A percentile compares a stretch with the other conserved stretches of the same genome.
Conservation (phyloP, 164 flowering plant genomes). For the Vitis rotundifolia region DNA sequence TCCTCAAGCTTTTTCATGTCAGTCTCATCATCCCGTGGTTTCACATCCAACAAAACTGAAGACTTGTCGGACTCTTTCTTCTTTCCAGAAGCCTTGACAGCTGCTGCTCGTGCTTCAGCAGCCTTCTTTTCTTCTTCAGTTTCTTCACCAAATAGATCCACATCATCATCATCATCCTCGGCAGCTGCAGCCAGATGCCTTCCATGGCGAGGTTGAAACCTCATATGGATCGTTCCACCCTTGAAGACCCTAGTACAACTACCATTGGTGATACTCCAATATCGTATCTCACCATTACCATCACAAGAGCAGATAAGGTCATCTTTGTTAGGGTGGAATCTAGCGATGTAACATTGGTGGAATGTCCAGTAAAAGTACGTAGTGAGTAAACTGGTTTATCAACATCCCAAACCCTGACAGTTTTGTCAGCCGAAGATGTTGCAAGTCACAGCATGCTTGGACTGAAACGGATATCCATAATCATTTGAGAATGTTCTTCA, state of each 20-base stretch:
- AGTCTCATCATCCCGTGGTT: conserved; percentile 96
- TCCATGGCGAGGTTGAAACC: conserved; percentile 75
- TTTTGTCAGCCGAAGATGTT: conserved; percentile 77
- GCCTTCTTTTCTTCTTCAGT: conserved; percentile 98
- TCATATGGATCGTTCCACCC: conserved; percentile 64
- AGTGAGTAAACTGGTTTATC: conserved; percentile 73
- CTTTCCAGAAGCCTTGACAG: conserved; percentile 73
- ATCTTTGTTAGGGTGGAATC: conserved; percentile 82
- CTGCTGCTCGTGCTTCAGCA: conserved; percentile 87
- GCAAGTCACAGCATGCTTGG: conserved; percentile 75
- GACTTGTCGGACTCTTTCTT: conserved; percentile 98
- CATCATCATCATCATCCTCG: conserved; percentile 70
- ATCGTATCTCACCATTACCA: conserved; percentile 66
- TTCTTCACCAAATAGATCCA: conserved; percentile 96
- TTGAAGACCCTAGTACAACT: conserved; percentile 59
- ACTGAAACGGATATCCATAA: conserved; percentile 86
- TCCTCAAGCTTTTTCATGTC: conserved; percentile 91
- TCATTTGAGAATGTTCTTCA: conserved; percentile 67
- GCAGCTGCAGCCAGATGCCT: conserved; percentile 72
- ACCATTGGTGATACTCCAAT: conserved; percentile 81
- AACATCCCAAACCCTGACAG: conserved; percentile 87
- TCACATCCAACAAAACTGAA: conserved; percentile 79
- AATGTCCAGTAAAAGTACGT: conserved; percentile 74
- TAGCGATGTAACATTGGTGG: conserved; percentile 60
- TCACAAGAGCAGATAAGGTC: conserved; percentile 83